A percentile compares a stretch with the other conserved stretches of the same genome.
These are phyloP conservation scores for Syzygium jambos DNA, from an alignment of 345 rosid genomes.

Conservation along the genomic window DNA sequence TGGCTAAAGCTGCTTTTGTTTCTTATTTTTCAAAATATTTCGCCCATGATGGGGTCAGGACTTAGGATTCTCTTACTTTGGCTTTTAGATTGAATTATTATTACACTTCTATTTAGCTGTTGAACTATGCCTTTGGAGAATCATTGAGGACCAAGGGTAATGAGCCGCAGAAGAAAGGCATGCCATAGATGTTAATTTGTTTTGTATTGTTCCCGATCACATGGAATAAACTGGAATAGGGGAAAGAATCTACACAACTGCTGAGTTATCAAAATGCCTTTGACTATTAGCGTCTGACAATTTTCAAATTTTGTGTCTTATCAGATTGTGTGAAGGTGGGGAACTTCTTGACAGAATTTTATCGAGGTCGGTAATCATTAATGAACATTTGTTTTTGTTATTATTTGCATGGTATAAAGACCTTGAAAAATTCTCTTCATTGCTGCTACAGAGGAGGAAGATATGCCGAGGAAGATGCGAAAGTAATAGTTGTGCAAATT, in stretches of 20 bases:
- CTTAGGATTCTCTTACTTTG: not conserved
- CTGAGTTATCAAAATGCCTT: not conserved
- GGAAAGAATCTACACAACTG: not conserved
- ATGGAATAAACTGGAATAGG: not conserved
- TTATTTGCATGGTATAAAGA: not conserved
- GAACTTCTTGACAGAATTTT: constrained; percentile 88
- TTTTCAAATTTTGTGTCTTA: not conserved
- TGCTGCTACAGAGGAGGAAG: constrained; percentile 76
- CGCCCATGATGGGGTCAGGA: not conserved
- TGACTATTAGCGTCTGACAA: not conserved
- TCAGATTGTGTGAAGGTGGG: constrained; percentile 97
- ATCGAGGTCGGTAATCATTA: constrained; percentile 41
- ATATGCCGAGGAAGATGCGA: constrained; percentile 85
- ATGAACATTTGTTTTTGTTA: not conserved
- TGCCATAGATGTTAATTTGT: not conserved
- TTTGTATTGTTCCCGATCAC: not conserved
- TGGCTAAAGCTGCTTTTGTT: constrained; percentile 3
- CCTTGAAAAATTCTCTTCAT: not conserved
- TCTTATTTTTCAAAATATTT: not conserved
- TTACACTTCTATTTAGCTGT: not conserved
- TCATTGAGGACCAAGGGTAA: not conserved
- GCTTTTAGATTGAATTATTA: not conserved
- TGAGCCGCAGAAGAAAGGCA: not conserved
- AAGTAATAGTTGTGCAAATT: constrained; percentile 61
- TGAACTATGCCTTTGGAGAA: not conserved